Evolutionary conservation across 768 basidiomycete genomes (phyloP), one percentile per base, ranked within the genome.

Genomic region (Tricholoma matsutake): DNA sequence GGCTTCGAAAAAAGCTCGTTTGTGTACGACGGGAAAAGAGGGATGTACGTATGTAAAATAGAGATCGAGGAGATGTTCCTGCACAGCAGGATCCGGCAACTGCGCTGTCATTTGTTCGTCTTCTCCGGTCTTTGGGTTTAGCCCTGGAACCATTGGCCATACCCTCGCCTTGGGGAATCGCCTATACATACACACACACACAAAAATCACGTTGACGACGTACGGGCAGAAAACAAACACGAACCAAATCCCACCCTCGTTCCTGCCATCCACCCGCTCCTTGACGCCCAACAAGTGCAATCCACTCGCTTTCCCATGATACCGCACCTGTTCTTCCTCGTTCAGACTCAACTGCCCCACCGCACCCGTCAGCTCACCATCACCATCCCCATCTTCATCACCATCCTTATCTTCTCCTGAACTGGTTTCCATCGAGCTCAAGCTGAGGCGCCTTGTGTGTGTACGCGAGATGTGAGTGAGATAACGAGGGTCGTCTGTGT

Each of bases 101-200:
- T 76, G 69, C 8, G 75, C 68, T 11, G 67, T 14, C 11, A 14
- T 69, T 53, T 72, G 73, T 18, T 79, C 75, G 18, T 80, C 80
- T 16, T 73, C 76, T 6, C 71, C 73, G 18, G 69, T 61, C 11
- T 69, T 65, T 10, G 69, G 6, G 20, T 20, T 5, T 6, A 28
- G 13, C 13, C 25, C 47, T 4, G 78, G 74, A 18, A 78, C 65
- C 3, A 86, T 86, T 0, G 94, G 94, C 94, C 94, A 96, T 25
- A 94, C 89, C n/a, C 93, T 82, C 2, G 92, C 89, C 65, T 86
- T 87, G 0, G 94, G 92, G 74, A 96, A 95, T 29, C 87, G 86
- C 88, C 83, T 92, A 68, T 5, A 57, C 68, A 63, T 31, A 32
- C 6, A 62, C 13, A 43, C 41, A 7, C n/a, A 6, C 39, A 41